Evolutionary conservation across 176 grass and related monocot genomes (phyloP).

Genomic region (Pontederia paniculata): DNA sequence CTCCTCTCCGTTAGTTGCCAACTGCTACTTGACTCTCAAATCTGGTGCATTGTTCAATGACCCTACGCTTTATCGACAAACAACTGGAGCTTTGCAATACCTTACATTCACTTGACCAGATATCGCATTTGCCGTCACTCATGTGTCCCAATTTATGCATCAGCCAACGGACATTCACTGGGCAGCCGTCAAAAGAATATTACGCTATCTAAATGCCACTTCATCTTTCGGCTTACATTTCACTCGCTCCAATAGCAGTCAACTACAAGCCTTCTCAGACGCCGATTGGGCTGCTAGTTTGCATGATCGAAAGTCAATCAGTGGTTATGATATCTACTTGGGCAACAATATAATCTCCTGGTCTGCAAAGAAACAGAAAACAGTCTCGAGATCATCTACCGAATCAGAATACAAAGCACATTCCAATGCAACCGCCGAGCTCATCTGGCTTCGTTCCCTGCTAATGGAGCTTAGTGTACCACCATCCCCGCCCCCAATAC

Average conservation of each 20-base stretch:
- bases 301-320: background rate
- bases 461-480: background rate
- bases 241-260: fast-evolving
- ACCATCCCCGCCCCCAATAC: background rate
- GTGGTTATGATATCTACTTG: background rate
- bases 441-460: background rate
- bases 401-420: slow-evolving; percentile 10
- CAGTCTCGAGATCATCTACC: background rate
- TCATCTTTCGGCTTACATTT: background rate
- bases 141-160: slow-evolving; percentile 2
- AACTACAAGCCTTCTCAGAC: background rate
- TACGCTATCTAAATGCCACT: background rate
- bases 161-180: background rate
- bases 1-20: background rate
- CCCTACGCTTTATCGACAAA: background rate
- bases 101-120: background rate
- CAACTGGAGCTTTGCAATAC: slow-evolving; percentile 1
- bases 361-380: background rate
- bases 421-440: background rate
- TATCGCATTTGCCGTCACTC: background rate
- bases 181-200: background rate
- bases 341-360: background rate
- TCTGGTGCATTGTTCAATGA: background rate
- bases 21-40: background rate
- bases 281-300: background rate